These are phyloP conservation scores for Arthrobotrys iridis DNA, from an alignment of 2,329 filamentous ascomycete species.

Conservation along the genomic window DNA sequence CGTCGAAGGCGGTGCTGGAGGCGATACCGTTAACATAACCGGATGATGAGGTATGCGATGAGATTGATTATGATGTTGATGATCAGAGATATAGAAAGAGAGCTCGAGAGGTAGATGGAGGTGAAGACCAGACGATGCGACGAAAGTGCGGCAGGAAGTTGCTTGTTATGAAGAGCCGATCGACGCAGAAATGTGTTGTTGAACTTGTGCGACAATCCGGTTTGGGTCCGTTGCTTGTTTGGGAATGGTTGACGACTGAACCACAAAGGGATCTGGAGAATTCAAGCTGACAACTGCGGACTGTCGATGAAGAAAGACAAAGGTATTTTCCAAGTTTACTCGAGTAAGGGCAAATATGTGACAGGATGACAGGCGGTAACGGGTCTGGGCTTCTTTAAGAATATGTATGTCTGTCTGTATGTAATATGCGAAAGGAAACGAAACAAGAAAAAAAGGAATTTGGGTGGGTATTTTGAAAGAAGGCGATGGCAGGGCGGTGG, in stretches of 20 bases:
- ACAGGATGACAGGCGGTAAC: not conserved
- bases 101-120: not conserved
- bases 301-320: not conserved
- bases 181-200: not conserved
- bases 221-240: constrained; percentile 23
- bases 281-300: not conserved
- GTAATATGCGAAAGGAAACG: not conserved
- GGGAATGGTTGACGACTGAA: constrained; percentile 2
- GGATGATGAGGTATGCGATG: not conserved
- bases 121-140: not conserved
- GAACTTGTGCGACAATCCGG: constrained; percentile 15
- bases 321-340: no score
- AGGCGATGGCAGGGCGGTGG: not conserved
- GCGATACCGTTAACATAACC: not conserved
- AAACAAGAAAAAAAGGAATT: not conserved
- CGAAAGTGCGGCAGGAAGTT: not conserved
- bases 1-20: not conserved
- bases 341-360: no score
- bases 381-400: not conserved
- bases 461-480: not conserved
- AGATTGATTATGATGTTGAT: not conserved
- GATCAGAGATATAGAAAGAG: not conserved
- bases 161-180: not conserved
- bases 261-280: not conserved
- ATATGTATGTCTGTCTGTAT: not conserved